Evolutionary conservation across 2,329 filamentous ascomycete genomes (phyloP).

Genomic region (Emergomyces pasteurianus): DNA sequence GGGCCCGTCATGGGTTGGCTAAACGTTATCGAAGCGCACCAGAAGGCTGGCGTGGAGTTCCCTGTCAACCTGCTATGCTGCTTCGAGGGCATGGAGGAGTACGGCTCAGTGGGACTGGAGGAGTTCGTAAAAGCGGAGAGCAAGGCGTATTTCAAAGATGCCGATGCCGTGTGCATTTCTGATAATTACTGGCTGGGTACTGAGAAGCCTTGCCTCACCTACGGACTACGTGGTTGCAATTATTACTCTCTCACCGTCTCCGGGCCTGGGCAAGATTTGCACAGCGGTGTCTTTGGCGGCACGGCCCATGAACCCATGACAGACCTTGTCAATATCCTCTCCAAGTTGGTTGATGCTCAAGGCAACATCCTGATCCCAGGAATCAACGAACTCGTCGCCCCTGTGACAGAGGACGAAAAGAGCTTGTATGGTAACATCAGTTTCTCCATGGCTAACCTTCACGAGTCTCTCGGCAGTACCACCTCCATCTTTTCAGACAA

Average conservation of each 20-base stretch:
- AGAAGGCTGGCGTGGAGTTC: conserved; percentile 86
- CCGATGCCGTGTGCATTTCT: conserved; percentile 93
- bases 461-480: conserved; percentile 80
- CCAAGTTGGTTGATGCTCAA: conserved; percentile 71
- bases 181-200: conserved; percentile 99
- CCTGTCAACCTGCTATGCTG: conserved; percentile 98
- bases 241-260: conserved; percentile 91
- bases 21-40: conserved; percentile 95
- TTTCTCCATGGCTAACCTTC: conserved; percentile 92
- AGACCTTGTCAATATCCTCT: conserved; percentile 73
- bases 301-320: conserved; percentile 98
- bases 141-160: conserved; percentile 88
- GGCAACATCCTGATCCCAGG: conserved; percentile 94
- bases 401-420: conserved; percentile 75
- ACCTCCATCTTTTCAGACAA: conserved; percentile 82
- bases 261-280: conserved; percentile 83
- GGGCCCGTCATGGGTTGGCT: conserved; percentile 94
- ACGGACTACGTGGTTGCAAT: conserved; percentile 92
- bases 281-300: conserved; percentile 94
- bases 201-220: conserved; percentile 95
- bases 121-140: conserved; percentile 87
- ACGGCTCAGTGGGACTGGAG: conserved; percentile 90
- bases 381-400: conserved; percentile 83
- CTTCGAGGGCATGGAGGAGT: conserved; percentile 99
- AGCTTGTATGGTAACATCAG: conserved; percentile 78